Evolutionary conservation across 257 asterid species (phyloP).

Genomic region (Solanum medicagineum): DNA sequence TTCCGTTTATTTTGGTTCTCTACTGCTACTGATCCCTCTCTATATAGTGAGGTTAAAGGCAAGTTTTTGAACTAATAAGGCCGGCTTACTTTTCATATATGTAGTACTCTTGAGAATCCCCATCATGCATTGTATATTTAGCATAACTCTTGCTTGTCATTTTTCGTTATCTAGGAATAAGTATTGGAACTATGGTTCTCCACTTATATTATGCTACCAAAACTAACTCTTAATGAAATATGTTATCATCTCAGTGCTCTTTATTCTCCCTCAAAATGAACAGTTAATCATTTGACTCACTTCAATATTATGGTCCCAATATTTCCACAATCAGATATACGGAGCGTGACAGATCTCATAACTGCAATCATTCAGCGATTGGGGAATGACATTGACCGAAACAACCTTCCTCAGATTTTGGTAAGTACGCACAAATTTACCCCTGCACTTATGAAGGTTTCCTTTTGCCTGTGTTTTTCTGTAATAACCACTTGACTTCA

Average conservation of each 20-base stretch:
- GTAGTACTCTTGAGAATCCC: background rate
- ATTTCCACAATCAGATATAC: slow-evolving; percentile 35
- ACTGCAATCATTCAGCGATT: slow-evolving; percentile 84
- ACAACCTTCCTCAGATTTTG: slow-evolving; percentile 83
- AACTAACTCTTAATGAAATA: background rate
- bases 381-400: slow-evolving; percentile 82
- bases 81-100: background rate
- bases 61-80: background rate
- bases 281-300: background rate
- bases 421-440: slow-evolving; percentile 13
- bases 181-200: background rate
- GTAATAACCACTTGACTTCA: background rate
- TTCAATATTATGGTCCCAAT: background rate
- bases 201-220: background rate
- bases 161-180: background rate
- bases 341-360: slow-evolving; percentile 57
- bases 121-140: background rate
- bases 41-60: background rate
- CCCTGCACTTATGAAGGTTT: background rate
- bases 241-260: background rate
- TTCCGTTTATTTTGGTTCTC: background rate
- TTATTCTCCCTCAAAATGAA: background rate
- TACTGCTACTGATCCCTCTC: background rate
- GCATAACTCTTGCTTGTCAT: background rate
- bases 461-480: background rate